Percentiles rank a stretch among this genome's conserved stretches.
Conservation (phyloP, 495 filamentous ascomycete genomes). For the Penicillium fimorum region DNA sequence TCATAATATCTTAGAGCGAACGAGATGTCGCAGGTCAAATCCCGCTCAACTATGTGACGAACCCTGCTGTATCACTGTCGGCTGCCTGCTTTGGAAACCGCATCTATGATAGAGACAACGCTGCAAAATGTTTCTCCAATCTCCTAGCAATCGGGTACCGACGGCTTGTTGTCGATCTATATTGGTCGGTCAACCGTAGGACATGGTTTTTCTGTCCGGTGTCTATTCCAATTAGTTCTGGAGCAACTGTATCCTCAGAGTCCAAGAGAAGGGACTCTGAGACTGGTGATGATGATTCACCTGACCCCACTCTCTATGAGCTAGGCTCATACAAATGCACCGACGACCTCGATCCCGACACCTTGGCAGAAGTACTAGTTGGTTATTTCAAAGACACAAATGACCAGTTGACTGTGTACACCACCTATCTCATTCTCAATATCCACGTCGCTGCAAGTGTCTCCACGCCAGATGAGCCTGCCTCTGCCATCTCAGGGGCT, state of each 20-base stretch:
- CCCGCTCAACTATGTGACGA: conserved; percentile 61
- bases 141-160: conserved; percentile 58
- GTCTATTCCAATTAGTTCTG: conserved; percentile 28
- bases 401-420: conserved; percentile 43
- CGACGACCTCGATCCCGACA: conserved; percentile 43
- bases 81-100: conserved; percentile 58
- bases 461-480: conserved; percentile 37
- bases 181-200: conserved; percentile 55
- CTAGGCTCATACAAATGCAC: conserved; percentile 60
- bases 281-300: conserved; percentile 26
- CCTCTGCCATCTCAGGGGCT: conserved; percentile 29
- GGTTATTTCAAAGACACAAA: conserved; percentile 49
- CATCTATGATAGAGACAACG: conserved; percentile 46
- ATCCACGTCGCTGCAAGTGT: conserved; percentile 55
- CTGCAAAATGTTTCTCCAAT: conserved; percentile 58
- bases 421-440: conserved; percentile 55
- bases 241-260: conserved; percentile 25
- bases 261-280: conserved; percentile 22
- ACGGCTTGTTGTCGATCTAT: conserved; percentile 60
- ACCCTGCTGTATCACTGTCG: conserved; percentile 52
- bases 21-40: conserved; percentile 59
- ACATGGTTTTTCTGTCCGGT: conserved; percentile 62
- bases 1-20: conserved; percentile 45
- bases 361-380: conserved; percentile 46
- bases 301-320: conserved; percentile 42